These are phyloP conservation scores for Podospora pseudocomata DNA, from an alignment of 495 filamentous ascomycete genomes.

Conservation along the genomic window DNA sequence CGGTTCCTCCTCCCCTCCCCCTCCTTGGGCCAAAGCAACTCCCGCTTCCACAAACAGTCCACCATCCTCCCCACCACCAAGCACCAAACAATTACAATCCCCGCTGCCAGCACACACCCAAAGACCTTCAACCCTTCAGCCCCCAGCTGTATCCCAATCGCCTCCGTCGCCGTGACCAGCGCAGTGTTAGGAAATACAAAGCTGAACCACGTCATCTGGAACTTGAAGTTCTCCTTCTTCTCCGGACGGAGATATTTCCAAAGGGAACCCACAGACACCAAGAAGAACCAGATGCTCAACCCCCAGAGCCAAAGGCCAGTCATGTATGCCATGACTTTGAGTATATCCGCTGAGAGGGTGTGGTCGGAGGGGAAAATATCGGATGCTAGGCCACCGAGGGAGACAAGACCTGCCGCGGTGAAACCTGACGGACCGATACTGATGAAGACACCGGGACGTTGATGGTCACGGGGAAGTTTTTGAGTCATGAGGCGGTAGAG, in stretches of 20 bases:
- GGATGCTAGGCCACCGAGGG: slow-evolving; percentile 39
- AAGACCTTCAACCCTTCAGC: slow-evolving; percentile 60
- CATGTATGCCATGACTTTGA: slow-evolving; percentile 42
- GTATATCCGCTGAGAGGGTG: slow-evolving; percentile 30
- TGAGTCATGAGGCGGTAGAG: slow-evolving; percentile 89
- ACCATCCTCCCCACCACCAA: slow-evolving; percentile 70
- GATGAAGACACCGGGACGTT: slow-evolving; percentile 80
- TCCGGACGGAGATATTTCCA: slow-evolving; percentile 61
- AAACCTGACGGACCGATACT: slow-evolving; percentile 77
- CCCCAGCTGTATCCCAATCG: slow-evolving; percentile 62
- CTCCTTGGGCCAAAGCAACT: slow-evolving; percentile 29
- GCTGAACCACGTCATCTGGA: slow-evolving; percentile 85
- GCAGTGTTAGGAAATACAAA: slow-evolving; percentile 88
- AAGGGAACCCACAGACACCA: slow-evolving; percentile 71
- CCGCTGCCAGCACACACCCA: slow-evolving; percentile 60
- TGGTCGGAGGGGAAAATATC: slow-evolving; percentile 39
- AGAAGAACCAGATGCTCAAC: slow-evolving; percentile 81
- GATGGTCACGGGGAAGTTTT: slow-evolving; percentile 72
- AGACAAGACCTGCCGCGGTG: slow-evolving; percentile 56
- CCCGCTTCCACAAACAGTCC: slow-evolving; percentile 56
- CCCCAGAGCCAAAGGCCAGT: slow-evolving; percentile 80
- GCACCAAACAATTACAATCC: slow-evolving; percentile 64
- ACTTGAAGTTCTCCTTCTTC: slow-evolving; percentile 55
- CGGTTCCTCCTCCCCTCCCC: slow-evolving; percentile 12
- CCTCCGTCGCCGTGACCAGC: slow-evolving; percentile 67